phyloP scores from a whole-genome alignment of 2,329 filamentous ascomycete species.

The Bipolaris gigantea region DNA sequence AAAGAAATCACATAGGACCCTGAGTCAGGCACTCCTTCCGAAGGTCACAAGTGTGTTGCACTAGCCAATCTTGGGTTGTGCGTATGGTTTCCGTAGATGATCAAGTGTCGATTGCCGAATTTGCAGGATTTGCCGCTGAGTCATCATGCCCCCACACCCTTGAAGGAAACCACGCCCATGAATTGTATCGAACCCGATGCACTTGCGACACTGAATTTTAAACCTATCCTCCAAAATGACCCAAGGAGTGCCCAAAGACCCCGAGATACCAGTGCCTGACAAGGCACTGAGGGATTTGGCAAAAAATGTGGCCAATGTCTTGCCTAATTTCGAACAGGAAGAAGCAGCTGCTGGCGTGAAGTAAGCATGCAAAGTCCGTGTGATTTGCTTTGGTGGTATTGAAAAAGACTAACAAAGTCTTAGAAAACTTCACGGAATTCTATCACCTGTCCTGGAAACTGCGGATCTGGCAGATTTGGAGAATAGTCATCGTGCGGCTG shows the following conservation, averaged over 20 bases:
- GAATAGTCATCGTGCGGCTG: slow-evolving; percentile 49
- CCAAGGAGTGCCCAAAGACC: slow-evolving; percentile 4
- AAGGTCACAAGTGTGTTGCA: background rate
- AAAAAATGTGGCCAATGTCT: slow-evolving; percentile 27
- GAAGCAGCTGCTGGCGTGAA: slow-evolving; percentile 36
- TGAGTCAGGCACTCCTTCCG: background rate
- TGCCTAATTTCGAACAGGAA: slow-evolving; percentile 31
- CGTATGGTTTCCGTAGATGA: background rate
- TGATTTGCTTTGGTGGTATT: slow-evolving; percentile 20
- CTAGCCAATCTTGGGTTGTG: background rate
- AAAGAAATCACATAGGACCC: background rate
- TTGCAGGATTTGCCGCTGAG: slow-evolving; percentile 5
- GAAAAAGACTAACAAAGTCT: slow-evolving; percentile 22
- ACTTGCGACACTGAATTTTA: background rate
- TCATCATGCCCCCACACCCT: slow-evolving; percentile 1
- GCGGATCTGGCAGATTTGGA: slow-evolving; percentile 36
- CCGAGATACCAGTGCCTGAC: slow-evolving; percentile 28
- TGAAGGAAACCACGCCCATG: background rate
- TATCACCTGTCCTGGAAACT: slow-evolving; percentile 39
- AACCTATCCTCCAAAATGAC: slow-evolving; percentile 7
- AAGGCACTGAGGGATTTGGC: slow-evolving; percentile 32
- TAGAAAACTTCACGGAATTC: slow-evolving; percentile 34
- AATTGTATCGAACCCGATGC: background rate
- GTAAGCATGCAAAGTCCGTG: slow-evolving; percentile 45
- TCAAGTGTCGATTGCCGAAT: background rate